Conservation (phyloP, 2,329 filamentous ascomycete genomes). For the Zasmidium citrigriseum region DNA sequence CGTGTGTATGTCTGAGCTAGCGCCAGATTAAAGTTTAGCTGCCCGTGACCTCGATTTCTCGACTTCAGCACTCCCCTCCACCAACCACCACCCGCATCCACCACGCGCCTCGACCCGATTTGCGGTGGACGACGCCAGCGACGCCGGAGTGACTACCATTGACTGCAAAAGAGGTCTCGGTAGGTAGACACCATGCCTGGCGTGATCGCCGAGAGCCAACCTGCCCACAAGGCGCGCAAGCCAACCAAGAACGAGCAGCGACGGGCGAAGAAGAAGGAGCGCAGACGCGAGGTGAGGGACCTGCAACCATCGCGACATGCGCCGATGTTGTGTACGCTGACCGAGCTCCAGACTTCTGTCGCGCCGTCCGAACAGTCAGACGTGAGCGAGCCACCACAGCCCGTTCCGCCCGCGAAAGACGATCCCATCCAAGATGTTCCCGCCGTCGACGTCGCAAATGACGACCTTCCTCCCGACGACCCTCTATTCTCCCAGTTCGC, state of each 20-base stretch:
- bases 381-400: constrained; percentile 25
- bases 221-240: constrained; percentile 53
- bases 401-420: constrained; percentile 28
- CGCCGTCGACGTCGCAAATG: constrained; percentile 20
- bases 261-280: constrained; percentile 90
- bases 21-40: too few species aligned
- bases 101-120: too few species aligned
- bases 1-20: too few species aligned
- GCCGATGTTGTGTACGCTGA: constrained; percentile 14
- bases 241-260: constrained; percentile 93
- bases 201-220: constrained; percentile 33
- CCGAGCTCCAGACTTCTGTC: constrained; percentile 7
- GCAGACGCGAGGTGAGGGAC: constrained; percentile 61
- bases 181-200: constrained; percentile 37
- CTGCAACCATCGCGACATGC: background rate
- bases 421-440: constrained; percentile 30
- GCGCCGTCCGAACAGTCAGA: constrained; percentile 34
- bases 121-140: background rate
- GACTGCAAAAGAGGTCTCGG: background rate
- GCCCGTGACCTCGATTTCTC: background rate
- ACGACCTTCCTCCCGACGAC: constrained; percentile 48
- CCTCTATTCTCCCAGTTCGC: constrained; percentile 83
- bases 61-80: background rate
- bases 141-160: background rate
- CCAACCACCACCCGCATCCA: too few species aligned